Evolutionary conservation across 2,329 filamentous ascomycete species (phyloP), one percentile per base, ranked within the genome.

Genomic region (Trichophyton schoenleinii): DNA sequence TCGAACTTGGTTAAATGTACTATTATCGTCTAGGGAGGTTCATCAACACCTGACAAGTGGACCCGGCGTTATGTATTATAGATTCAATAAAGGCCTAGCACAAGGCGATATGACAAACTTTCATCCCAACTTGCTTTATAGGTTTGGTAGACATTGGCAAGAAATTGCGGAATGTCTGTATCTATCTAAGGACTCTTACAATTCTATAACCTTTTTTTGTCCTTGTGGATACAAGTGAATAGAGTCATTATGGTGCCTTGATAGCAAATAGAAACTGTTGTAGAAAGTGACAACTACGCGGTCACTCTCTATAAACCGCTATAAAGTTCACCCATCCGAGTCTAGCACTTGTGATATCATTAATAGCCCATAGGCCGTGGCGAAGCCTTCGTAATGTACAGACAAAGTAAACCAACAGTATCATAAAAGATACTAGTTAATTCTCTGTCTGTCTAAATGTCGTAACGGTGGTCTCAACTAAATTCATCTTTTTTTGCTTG

Each of bases 401-500:
- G 41, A 44, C n/a, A 15, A n/a, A n/a, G n/a, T 6, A 44, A 44
- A 44, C 6, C 41, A 18, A 20, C 13, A 4, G 15, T n/a, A 18
- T 44, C 41, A 44, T n/a, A n/a, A 11, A n/a, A n/a, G 11, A 42
- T 13, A n/a, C 15, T n/a, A 42, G 38, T 42, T 18, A 22, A 9
- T 49, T 22, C 11, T 22, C 20, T 52, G 46, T 9, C 11, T 15
- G 20, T 52, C 22, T 38, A 38, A 38, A 13, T 36, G 11, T 28
- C 4, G 4, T 28, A 28, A 15, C 7, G 13, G 46, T 8, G n/a
- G 18, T 4, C 8, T 38, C 9, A 3, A 13, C 11, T 38, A 38
- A 15, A 31, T 60, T 65, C 69, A 74, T 60, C 70, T 70, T 60
- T 69, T 71, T 65, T 70, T 73, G 20, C 65, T 63, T 3, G 67